Evolutionary conservation across 768 basidiomycete species (phyloP).

Genomic region (Lactarius evosmus): DNA sequence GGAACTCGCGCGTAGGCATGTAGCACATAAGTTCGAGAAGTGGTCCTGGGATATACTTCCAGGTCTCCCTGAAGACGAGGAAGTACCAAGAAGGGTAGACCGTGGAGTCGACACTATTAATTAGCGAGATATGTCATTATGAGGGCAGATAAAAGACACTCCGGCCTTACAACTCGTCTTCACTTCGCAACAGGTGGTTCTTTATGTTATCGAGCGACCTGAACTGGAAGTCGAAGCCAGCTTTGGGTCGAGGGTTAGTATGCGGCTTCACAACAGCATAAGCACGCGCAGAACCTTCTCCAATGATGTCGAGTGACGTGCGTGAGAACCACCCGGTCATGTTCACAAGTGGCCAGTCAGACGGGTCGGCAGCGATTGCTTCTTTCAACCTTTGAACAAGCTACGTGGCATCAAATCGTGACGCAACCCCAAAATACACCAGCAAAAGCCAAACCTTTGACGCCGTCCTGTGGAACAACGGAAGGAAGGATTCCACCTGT

Average conservation of each 20-base stretch:
- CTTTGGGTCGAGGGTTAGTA: conserved; percentile 14
- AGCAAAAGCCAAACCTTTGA: conserved; percentile 25
- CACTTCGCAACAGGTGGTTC: conserved; percentile 28
- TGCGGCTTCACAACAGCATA: neutral
- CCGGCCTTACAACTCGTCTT: conserved; percentile 30
- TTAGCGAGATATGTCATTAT: neutral
- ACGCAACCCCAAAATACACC: neutral
- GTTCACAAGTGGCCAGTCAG: conserved; percentile 19
- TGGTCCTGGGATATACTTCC: neutral
- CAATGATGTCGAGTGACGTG: too few relatives aligned
- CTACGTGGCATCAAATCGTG: conserved; percentile 10
- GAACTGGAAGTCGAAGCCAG: conserved; percentile 31
- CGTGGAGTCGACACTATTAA: conserved; percentile 16
- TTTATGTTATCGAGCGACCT: too few relatives aligned
- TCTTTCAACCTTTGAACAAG: too few relatives aligned
- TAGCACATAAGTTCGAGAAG: neutral
- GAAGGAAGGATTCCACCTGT: too few relatives aligned
- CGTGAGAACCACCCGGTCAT: too few relatives aligned
- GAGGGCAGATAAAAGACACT: neutral
- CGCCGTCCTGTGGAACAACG: too few relatives aligned
- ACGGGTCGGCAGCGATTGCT: conserved; percentile 10
- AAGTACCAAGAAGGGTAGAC: too few relatives aligned
- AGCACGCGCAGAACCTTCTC: too few relatives aligned
- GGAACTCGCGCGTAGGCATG: neutral
- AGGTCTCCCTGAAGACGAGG: too few relatives aligned